phyloP scores from a whole-genome alignment of 192 early-diverging fungal genomes.

The Dispira simplex region DNA sequence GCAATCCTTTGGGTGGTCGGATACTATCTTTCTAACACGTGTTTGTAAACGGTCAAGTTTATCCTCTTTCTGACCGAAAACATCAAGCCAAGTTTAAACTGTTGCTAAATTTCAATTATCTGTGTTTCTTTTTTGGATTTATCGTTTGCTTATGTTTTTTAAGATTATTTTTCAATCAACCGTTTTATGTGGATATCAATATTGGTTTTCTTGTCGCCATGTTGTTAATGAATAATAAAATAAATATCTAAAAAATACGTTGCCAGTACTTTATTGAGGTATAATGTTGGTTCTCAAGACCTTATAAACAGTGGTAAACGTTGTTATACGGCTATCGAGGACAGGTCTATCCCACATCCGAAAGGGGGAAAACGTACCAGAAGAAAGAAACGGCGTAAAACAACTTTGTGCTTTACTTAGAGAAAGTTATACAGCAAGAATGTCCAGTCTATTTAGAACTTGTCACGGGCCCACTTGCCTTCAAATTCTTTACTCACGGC shows the following conservation, averaged over 20 bases:
- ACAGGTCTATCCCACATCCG: background rate
- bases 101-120: background rate
- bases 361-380: background rate
- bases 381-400: no score
- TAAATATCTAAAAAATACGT: background rate
- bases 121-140: background rate
- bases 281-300: background rate
- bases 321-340: background rate
- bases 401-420: no score
- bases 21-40: background rate
- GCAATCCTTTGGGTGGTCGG: background rate
- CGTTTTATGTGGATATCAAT: background rate
- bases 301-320: background rate
- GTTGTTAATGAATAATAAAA: background rate
- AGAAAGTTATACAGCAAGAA: no score
- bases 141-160: background rate
- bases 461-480: conserved; percentile 3
- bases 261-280: background rate
- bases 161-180: background rate
- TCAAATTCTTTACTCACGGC: conserved; percentile 3
- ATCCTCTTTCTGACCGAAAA: background rate
- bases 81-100: background rate
- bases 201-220: background rate
- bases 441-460: background rate
- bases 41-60: background rate